These are phyloP conservation scores for Thermothelomyces thermophilus DNA, from an alignment of 2,329 filamentous ascomycete genomes.

Conservation along the genomic window DNA sequence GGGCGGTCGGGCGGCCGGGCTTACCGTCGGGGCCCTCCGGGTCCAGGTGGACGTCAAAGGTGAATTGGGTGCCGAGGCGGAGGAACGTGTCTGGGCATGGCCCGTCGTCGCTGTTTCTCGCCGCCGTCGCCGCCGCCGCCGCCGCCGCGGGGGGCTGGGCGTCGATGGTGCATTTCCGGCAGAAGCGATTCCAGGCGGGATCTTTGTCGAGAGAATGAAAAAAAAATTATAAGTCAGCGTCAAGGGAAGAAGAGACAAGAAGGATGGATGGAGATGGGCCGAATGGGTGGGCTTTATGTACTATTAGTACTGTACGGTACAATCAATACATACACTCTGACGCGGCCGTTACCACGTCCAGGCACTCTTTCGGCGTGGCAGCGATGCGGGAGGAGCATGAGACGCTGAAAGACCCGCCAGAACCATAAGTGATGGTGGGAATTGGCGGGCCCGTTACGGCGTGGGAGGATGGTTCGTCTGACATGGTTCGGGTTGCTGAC, in stretches of 20 bases:
- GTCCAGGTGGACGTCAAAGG: constrained; percentile 32
- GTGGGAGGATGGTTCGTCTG: constrained; percentile 12
- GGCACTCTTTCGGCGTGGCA: constrained; percentile 29
- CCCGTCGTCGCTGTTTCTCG: too few relatives aligned
- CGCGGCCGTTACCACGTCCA: constrained; percentile 32
- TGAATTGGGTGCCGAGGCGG: constrained; percentile 29
- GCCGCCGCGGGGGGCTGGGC: constrained; percentile 20
- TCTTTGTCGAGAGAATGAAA: constrained; percentile 2
- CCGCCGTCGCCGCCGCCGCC: constrained; percentile 14
- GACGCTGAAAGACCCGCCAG: constrained; percentile 27
- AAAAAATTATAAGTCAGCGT: background rate
- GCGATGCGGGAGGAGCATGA: constrained; percentile 30
- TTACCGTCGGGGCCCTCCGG: constrained; percentile 19
- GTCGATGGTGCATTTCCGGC: constrained; percentile 27
- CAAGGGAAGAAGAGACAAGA: background rate
- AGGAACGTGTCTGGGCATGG: too few relatives aligned
- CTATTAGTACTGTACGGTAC: background rate
- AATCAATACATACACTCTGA: constrained; percentile 23
- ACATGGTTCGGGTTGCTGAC: background rate
- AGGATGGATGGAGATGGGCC: background rate
- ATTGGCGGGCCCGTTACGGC: constrained; percentile 21
- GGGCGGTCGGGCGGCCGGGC: constrained; percentile 13
- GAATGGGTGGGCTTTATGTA: background rate
- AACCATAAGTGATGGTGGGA: constrained; percentile 29
- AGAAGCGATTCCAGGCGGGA: constrained; percentile 33